Percentiles rank a stretch among this genome's conserved stretches.
These are phyloP conservation scores for Plenodomus tracheiphilus DNA, from an alignment of 2,329 filamentous ascomycete genomes.

Conservation along the genomic window DNA sequence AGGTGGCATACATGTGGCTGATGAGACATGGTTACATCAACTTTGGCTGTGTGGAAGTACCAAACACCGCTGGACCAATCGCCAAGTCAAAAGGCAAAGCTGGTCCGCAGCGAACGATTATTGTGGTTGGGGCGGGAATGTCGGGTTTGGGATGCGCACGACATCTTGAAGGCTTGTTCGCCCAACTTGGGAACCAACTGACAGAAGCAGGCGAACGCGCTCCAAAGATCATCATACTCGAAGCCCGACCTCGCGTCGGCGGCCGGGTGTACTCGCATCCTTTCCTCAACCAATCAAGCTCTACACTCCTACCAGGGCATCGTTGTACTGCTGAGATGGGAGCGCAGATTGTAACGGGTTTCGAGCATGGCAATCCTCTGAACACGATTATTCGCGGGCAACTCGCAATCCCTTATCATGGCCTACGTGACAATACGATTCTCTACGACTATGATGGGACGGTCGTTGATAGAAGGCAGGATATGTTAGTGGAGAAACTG, in stretches of 20 bases:
- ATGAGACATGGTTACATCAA: slow-evolving; percentile 93
- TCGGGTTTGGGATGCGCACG: slow-evolving; percentile 89
- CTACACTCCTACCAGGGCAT: slow-evolving; percentile 57
- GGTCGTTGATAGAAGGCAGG: slow-evolving; percentile 75
- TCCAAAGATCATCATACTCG: slow-evolving; percentile 78
- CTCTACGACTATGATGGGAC: slow-evolving; percentile 84
- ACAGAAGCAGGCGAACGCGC: slow-evolving; percentile 66
- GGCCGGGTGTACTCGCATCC: slow-evolving; percentile 90
- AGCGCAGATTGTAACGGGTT: slow-evolving; percentile 97
- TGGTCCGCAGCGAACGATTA: slow-evolving; percentile 69
- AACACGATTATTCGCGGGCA: slow-evolving; percentile 91
- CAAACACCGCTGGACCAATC: slow-evolving; percentile 46
- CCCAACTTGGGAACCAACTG: slow-evolving; percentile 74
- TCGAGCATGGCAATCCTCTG: slow-evolving; percentile 91
- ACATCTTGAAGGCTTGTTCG: slow-evolving; percentile 84
- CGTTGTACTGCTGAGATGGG: slow-evolving; percentile 91
- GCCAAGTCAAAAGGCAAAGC: slow-evolving; percentile 49
- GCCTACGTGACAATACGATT: slow-evolving; percentile 76
- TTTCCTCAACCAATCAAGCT: slow-evolving; percentile 61
- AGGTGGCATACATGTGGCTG: slow-evolving; percentile 90
- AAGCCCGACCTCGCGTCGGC: slow-evolving; percentile 84
- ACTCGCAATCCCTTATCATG: slow-evolving; percentile 82
- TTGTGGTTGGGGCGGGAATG: slow-evolving; percentile 92
- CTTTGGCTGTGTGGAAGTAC: slow-evolving; percentile 85
- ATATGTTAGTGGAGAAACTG: slow-evolving; percentile 83